phyloP scores from a whole-genome alignment of 2,329 filamentous ascomycete species.

The Aspergillus spinulosporus region DNA sequence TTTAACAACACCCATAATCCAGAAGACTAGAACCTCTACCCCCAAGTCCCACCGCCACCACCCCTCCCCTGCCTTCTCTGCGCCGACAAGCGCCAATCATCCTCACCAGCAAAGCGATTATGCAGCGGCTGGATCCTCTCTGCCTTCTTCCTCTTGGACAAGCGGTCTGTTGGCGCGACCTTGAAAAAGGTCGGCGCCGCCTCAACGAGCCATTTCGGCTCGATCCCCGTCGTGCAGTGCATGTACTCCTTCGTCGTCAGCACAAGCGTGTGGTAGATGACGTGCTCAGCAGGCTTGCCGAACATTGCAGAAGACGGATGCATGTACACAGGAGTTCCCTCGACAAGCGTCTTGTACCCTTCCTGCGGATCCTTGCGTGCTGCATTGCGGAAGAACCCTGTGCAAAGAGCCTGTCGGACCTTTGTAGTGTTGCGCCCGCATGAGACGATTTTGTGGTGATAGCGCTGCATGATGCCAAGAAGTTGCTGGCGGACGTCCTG shows the following conservation, averaged over 20 bases:
- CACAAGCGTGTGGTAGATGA: conserved; percentile 73
- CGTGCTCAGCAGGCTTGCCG: conserved; percentile 93
- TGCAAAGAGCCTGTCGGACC: conserved; percentile 84
- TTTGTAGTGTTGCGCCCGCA: conserved; percentile 86
- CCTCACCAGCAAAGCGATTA: conserved; percentile 86
- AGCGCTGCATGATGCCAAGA: conserved; percentile 88
- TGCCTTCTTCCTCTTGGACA: conserved; percentile 89
- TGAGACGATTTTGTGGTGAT: conserved; percentile 76
- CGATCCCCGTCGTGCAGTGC: conserved; percentile 89
- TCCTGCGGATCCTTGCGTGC: conserved; percentile 94
- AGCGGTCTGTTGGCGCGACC: conserved; percentile 79
- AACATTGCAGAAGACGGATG: conserved; percentile 91
- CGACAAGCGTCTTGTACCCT: conserved; percentile 95
- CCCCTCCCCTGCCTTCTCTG: conserved; percentile 82
- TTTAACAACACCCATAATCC: neutral
- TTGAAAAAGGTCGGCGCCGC: conserved; percentile 99
- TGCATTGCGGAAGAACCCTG: conserved; percentile 92
- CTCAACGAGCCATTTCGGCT: conserved; percentile 91
- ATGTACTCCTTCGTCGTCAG: conserved; percentile 85
- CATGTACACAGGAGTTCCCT: conserved; percentile 91
- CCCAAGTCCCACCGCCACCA: conserved; percentile 93
- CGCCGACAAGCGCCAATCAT: conserved; percentile 91
- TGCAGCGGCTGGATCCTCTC: conserved; percentile 95
- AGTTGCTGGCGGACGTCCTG: conserved; percentile 92
- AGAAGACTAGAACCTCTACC: conserved; percentile 31